Conservation (phyloP, 2,329 filamentous ascomycete species). For the Myriosclerotinia curreyana region DNA sequence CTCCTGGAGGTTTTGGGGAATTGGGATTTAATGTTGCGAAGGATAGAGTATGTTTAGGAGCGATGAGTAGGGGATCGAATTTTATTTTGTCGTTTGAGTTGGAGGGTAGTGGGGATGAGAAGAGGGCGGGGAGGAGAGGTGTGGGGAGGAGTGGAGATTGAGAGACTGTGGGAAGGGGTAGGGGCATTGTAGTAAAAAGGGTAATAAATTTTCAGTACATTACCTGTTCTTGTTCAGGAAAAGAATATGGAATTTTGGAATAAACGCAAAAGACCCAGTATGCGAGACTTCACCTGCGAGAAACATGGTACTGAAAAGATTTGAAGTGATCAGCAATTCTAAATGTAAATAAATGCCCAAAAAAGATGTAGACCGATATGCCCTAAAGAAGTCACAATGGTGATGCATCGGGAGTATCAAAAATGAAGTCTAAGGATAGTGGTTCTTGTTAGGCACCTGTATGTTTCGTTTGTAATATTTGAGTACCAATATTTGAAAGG, state of each 20-base stretch:
- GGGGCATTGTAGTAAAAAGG: not conserved
- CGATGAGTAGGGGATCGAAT: slow-evolving; percentile 26
- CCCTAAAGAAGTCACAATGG: not conserved
- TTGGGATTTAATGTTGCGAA: slow-evolving; percentile 25
- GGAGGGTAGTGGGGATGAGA: not conserved
- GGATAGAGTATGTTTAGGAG: slow-evolving; percentile 25
- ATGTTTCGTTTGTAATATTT: too few relatives aligned
- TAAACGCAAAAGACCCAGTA: not conserved
- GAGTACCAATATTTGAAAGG: too few relatives aligned
- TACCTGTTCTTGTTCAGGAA: not conserved
- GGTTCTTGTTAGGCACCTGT: too few relatives aligned
- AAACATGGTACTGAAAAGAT: too few relatives aligned
- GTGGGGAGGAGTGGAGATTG: not conserved
- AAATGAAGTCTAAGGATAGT: too few relatives aligned
- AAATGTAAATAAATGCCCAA: not conserved
- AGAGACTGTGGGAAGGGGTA: not conserved
- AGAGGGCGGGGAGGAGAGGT: too few relatives aligned
- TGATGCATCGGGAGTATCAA: too few relatives aligned
- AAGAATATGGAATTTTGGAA: not conserved
- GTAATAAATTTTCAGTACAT: not conserved
- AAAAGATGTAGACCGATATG: not conserved
- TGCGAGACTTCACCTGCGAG: not conserved
- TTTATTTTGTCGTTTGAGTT: slow-evolving; percentile 15
- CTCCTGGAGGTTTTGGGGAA: slow-evolving; percentile 28
- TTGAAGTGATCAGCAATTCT: too few relatives aligned